phyloP scores from a whole-genome alignment of 768 basidiomycete genomes.

The Heimioporus sp. region DNA sequence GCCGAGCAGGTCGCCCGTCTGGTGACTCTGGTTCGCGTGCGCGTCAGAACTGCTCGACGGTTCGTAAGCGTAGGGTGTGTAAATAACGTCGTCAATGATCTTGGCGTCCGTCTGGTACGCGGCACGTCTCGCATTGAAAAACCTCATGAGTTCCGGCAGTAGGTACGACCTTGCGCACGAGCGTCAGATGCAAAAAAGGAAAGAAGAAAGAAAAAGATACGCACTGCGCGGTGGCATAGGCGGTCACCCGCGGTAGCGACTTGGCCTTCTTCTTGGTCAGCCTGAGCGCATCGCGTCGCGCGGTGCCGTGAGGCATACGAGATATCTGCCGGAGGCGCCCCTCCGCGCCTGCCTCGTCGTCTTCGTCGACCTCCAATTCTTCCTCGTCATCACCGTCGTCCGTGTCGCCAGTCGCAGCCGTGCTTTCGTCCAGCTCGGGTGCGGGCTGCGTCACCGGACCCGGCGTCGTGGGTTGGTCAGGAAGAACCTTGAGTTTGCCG shows the following conservation, averaged over 20 bases:
- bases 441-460: conserved; percentile 28
- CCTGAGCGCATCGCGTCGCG: conserved; percentile 83
- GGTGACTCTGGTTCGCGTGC: conserved; percentile 30
- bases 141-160: conserved; percentile 83
- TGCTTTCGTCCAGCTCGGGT: conserved; percentile 39
- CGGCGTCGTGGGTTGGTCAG: conserved; percentile 70
- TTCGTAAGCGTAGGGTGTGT: conserved; percentile 88
- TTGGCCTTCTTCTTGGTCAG: conserved; percentile 96
- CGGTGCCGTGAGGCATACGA: conserved; percentile 91
- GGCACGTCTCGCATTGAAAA: conserved; percentile 78
- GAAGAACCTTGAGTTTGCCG: conserved; percentile 85
- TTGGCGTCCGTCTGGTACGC: conserved; percentile 87
- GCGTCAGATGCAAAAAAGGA: too few species aligned
- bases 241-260: conserved; percentile 88
- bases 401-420: conserved; percentile 54
- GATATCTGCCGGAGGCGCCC: conserved; percentile 69
- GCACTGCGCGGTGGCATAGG: conserved; percentile 91
- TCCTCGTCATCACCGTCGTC: conserved; percentile 69
- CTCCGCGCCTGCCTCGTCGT: conserved; percentile 56
- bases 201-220: neutral
- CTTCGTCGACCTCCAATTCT: conserved; percentile 52
- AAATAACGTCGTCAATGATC: conserved; percentile 90
- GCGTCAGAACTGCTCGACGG: conserved; percentile 36
- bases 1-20: conserved; percentile 74
- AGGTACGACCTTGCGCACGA: conserved; percentile 69